These are phyloP conservation scores for Nyctanthes arbortristis DNA, from an alignment of 257 asterid species.

Conservation along the genomic window DNA sequence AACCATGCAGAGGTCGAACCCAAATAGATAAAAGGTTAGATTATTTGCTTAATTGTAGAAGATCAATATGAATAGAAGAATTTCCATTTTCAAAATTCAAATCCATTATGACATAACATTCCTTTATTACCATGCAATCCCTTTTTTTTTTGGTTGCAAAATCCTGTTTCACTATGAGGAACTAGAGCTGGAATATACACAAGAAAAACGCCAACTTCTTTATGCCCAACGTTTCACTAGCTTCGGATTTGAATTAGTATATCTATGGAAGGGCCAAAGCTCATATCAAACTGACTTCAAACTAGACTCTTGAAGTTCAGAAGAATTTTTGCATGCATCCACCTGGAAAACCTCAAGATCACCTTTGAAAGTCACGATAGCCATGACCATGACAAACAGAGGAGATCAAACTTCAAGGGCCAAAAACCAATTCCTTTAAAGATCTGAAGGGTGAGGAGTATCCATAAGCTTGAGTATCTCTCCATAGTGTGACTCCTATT, in stretches of 20 bases:
- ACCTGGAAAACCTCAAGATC: background rate
- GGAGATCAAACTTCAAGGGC: slow-evolving; percentile 31
- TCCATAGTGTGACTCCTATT: slow-evolving; percentile 72
- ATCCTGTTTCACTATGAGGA: background rate
- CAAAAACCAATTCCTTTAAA: slow-evolving; percentile 72
- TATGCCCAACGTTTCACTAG: background rate
- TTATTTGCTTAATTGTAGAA: too few species aligned
- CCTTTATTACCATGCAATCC: too few species aligned
- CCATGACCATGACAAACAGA: too few species aligned
- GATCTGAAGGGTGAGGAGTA: slow-evolving; percentile 64
- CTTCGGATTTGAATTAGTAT: background rate
- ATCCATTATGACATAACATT: too few species aligned
- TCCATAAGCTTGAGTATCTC: slow-evolving; percentile 67
- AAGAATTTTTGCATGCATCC: background rate
- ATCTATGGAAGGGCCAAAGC: background rate
- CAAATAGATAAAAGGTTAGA: too few species aligned
- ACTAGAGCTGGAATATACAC: background rate
- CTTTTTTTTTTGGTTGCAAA: too few species aligned
- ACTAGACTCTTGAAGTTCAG: background rate
- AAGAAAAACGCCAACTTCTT: background rate
- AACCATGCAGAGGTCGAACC: too few species aligned
- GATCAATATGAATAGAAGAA: too few species aligned
- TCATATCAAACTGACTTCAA: background rate
- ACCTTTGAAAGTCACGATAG: background rate
- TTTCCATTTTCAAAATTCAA: too few species aligned